Base-by-base conservation (phyloP, 306 rosid genomes). In the Trichosanthes cucumerina region DNA sequence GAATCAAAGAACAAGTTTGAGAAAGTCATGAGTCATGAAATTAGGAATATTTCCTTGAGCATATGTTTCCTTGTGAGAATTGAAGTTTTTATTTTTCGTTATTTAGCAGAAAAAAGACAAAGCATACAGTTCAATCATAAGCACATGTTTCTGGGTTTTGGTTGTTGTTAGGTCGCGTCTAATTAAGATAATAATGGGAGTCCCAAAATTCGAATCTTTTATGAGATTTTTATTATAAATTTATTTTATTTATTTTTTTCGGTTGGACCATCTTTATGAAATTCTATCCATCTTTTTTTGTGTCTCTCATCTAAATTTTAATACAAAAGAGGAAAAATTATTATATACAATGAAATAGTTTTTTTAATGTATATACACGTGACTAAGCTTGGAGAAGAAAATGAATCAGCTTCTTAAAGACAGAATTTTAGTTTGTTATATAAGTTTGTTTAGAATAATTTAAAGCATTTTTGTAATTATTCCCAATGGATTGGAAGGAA, bases 1-100 rank as follows among this genome's bases (percentile, higher is more conserved):
- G 58, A 71, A 26, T 71, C 57, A 71, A 24, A 47, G 38, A 72
- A 72, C 14, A 47, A 72, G 77, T 14, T 72, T 46, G 58, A 24
- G 58, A 71, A 71, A 26, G 14, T 44, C 23, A 46, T 7, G 57
- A 71, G 8, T 46, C 24, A 71, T 46, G 58, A 71, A 71, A 46
- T 47, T 71, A 71, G 77, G 57, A 71, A 71, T 46, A 71, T 71
- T 71, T 66, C 74, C 74, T 38, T 43, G n/a, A 21, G 56, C 76
- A 70, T 41, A 70, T 70, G 54, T 23, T 69, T 71, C 41, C 41
- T 71, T 71, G 21, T 71, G 21, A 21, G 76, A 23, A 43, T 43
- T 43, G 56, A 44, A 71, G 57, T 46, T 71, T 41, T 7, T 46
- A 46, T 13, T 47, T 72, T 72, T 72, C 24, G 41, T 26, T 47